Evolutionary conservation across 164 flowering plant species (phyloP).

Genomic region (Buxus sempervirens): DNA sequence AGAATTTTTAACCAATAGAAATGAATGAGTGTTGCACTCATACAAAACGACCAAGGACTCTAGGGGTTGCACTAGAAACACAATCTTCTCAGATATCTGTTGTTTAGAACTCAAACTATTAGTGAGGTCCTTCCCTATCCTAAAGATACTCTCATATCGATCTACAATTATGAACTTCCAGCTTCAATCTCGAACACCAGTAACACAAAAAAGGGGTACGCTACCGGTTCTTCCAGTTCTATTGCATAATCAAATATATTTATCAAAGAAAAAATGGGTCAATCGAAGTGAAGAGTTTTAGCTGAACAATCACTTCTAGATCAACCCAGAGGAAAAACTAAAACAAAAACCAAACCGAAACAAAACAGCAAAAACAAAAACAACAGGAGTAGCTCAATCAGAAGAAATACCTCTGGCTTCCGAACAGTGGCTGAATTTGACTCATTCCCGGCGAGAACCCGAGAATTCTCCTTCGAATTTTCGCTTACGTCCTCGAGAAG

Average conservation of each 20-base stretch:
- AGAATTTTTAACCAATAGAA: no score
- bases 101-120: neutral
- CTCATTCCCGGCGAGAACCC: slow-evolving; percentile 12
- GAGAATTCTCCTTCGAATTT: slow-evolving; percentile 23
- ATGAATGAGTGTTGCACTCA: neutral
- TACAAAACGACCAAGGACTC: neutral
- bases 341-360: neutral
- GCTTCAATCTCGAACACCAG: neutral
- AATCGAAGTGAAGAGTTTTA: neutral
- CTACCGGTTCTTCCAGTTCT: neutral
- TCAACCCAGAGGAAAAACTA: neutral
- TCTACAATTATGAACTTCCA: neutral
- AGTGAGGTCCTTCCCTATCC: neutral
- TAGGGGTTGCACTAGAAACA: neutral
- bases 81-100: neutral
- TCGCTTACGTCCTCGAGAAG: slow-evolving; percentile 20
- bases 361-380: neutral
- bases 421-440: slow-evolving; percentile 6
- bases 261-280: neutral
- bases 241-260: no score
- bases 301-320: neutral
- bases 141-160: neutral
- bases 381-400: neutral
- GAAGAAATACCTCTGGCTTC: slow-evolving; percentile 30
- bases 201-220: no score